Percentiles rank a stretch among this genome's conserved stretches.
Evolutionary conservation across 345 rosid species (phyloP).

Genomic region (Eucalyptus sp.): DNA sequence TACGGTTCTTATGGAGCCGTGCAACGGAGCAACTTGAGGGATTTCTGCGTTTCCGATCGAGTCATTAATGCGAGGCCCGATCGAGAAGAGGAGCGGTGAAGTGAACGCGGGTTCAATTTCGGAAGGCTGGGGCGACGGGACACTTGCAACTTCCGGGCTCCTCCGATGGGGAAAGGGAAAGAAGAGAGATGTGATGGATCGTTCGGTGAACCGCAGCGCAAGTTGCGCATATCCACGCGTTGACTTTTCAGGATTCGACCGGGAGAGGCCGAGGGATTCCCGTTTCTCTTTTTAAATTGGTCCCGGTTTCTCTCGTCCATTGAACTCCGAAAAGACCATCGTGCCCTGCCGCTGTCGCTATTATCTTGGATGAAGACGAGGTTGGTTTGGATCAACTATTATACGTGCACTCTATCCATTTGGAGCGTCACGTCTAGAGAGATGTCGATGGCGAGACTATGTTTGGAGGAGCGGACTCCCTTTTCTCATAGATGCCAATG

Average conservation of each 20-base stretch:
- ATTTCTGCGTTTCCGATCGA: not conserved
- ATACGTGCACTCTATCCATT: not conserved
- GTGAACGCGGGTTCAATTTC: not conserved
- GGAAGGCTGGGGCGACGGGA: not conserved
- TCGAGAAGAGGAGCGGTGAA: not conserved
- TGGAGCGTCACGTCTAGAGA: not conserved
- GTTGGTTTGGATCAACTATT: not conserved
- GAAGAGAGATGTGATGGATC: not conserved
- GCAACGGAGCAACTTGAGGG: not conserved
- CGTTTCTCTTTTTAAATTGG: too few species aligned
- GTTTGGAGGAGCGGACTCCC: not conserved
- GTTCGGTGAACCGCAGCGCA: not conserved
- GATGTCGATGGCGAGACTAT: fast-evolving
- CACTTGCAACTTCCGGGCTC: not conserved
- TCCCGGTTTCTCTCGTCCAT: too few species aligned
- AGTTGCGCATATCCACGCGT: not conserved
- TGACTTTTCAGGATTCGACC: not conserved
- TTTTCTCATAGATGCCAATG: fast-evolving
- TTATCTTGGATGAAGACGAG: not conserved
- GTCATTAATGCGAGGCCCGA: not conserved
- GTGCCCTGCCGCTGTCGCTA: not conserved
- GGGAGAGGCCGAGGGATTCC: not conserved
- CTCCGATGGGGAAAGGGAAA: not conserved
- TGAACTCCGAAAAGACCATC: not conserved
- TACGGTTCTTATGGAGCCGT: not conserved